Percentiles rank a stretch among this genome's conserved stretches.
These are phyloP conservation scores for Tylopilus plumbeoviolaceoides DNA, from an alignment of 768 basidiomycete genomes.

Conservation along the genomic window DNA sequence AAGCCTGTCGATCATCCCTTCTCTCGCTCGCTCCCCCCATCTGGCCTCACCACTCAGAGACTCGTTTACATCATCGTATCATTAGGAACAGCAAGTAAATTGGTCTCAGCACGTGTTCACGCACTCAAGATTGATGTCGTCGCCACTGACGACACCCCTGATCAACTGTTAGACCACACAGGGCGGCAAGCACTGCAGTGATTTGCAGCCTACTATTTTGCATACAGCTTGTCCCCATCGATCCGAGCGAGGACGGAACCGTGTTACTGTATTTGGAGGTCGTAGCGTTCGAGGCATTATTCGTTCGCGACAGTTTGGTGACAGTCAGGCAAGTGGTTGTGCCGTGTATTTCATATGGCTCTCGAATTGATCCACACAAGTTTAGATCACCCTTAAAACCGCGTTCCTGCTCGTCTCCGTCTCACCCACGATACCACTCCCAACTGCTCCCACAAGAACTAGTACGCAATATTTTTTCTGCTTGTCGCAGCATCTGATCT, in stretches of 20 bases:
- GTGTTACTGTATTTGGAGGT: conserved; percentile 61
- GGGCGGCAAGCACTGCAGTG: too few relatives aligned
- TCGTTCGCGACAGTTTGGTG: neutral
- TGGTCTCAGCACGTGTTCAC: too few relatives aligned
- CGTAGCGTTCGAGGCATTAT: conserved; percentile 65
- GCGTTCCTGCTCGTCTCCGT: neutral
- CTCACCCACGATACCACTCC: conserved; percentile 12
- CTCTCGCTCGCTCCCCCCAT: too few relatives aligned
- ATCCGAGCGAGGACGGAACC: conserved; percentile 87
- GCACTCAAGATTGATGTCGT: too few relatives aligned
- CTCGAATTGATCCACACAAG: too few relatives aligned
- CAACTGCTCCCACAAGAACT: conserved; percentile 16
- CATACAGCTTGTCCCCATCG: conserved; percentile 70
- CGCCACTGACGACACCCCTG: too few relatives aligned
- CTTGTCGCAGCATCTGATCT: conserved; percentile 4
- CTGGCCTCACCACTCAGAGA: too few relatives aligned
- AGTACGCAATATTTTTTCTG: conserved; percentile 7
- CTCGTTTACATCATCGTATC: too few relatives aligned
- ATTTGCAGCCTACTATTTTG: conserved; percentile 46
- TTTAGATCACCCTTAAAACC: neutral
- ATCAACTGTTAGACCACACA: too few relatives aligned
- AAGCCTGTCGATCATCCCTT: too few relatives aligned
- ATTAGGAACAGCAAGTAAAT: too few relatives aligned
- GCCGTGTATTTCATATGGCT: neutral
- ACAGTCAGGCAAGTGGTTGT: conserved; percentile 9